These are phyloP conservation scores for Cyclospora cayetanensis DNA, from an alignment of 169 alveolate genomes.

Conservation along the genomic window DNA sequence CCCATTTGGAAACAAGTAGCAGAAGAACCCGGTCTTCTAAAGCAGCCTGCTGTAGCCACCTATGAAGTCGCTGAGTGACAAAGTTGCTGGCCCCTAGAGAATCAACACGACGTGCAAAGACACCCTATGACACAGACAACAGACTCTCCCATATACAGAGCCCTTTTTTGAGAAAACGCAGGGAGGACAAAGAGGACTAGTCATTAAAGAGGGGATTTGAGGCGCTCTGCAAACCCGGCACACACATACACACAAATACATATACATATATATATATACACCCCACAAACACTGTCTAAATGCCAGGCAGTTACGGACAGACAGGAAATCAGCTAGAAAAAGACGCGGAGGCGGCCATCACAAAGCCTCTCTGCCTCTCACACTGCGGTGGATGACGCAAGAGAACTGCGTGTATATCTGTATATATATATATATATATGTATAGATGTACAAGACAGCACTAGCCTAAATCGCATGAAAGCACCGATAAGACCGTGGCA, in stretches of 20 bases:
- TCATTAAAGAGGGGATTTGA: constrained; percentile 1
- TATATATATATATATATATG: not conserved
- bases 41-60: too few relatives aligned
- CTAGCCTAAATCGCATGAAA: not conserved
- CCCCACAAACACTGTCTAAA: not conserved
- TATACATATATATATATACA: not conserved
- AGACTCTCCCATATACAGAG: too few relatives aligned
- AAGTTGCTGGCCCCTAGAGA: too few relatives aligned
- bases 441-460: not conserved
- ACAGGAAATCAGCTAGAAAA: not conserved
- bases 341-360: not conserved
- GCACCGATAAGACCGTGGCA: not conserved
- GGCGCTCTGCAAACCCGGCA: not conserved
- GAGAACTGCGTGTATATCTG: not conserved
- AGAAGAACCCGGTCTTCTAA: too few relatives aligned
- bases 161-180: too few relatives aligned
- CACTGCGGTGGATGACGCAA: not conserved
- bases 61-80: too few relatives aligned
- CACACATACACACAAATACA: not conserved
- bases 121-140: too few relatives aligned
- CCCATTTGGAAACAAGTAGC: too few relatives aligned
- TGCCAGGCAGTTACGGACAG: not conserved
- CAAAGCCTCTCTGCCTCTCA: not conserved
- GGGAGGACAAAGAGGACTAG: too few relatives aligned
- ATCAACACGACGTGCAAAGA: too few relatives aligned